Percentiles rank a stretch among this genome's conserved stretches.
These are phyloP conservation scores for Camelina neglecta DNA, from an alignment of 345 rosid genomes.

Conservation along the genomic window DNA sequence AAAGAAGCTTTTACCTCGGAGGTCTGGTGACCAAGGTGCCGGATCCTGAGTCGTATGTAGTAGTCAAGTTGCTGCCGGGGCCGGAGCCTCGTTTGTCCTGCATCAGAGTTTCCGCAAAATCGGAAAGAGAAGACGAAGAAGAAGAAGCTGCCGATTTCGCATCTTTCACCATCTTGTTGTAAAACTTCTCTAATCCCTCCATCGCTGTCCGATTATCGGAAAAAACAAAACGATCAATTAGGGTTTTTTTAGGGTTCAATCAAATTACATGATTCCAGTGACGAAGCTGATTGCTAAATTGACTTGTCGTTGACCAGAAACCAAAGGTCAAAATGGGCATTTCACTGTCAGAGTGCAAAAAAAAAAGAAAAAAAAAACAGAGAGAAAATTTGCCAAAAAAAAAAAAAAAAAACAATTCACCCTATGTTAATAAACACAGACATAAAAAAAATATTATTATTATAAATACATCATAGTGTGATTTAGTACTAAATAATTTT, in stretches of 20 bases:
- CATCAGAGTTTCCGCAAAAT: slow-evolving; percentile 40
- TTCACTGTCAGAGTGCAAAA: not conserved
- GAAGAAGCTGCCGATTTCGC: slow-evolving; percentile 48
- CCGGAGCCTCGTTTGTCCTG: slow-evolving; percentile 35
- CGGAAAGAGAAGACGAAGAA: slow-evolving; percentile 49
- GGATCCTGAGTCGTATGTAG: slow-evolving; percentile 50
- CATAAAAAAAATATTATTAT: too few relatives aligned
- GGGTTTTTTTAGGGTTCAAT: slow-evolving; percentile 20
- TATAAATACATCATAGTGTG: too few relatives aligned
- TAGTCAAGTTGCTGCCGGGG: slow-evolving; percentile 45
- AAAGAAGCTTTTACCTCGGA: slow-evolving; percentile 49
- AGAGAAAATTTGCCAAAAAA: not conserved
- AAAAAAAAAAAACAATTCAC: not conserved
- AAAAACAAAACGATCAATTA: not conserved
- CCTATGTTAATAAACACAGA: too few relatives aligned
- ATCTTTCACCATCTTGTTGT: slow-evolving; percentile 45
- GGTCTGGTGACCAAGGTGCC: slow-evolving; percentile 49
- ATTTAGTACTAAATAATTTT: too few relatives aligned
- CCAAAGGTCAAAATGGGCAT: slow-evolving; percentile 2
- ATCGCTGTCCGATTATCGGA: slow-evolving; percentile 34
- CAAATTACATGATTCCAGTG: not conserved
- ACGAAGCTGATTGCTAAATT: not conserved
- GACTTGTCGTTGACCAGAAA: slow-evolving; percentile 28
- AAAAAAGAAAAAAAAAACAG: not conserved
- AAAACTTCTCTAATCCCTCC: slow-evolving; percentile 60